These are phyloP conservation scores for Aciculosporium take DNA, from an alignment of 2,329 filamentous ascomycete species.

Conservation along the genomic window DNA sequence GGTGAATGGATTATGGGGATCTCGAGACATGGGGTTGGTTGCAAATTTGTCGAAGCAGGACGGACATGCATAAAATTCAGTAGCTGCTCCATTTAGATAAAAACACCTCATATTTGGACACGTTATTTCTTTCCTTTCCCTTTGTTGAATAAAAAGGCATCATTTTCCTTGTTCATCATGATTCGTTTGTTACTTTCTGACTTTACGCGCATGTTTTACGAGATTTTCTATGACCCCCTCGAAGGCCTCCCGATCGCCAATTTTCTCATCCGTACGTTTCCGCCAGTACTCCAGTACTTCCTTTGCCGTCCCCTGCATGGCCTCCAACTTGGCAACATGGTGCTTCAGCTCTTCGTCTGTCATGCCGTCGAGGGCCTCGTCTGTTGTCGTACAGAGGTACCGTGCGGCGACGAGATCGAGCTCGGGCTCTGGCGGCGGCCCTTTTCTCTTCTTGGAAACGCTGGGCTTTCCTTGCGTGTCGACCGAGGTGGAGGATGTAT, in stretches of 20 bases:
- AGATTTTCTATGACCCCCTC: slow-evolving; percentile 95
- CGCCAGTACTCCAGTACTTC: slow-evolving; percentile 80
- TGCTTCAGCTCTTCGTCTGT: slow-evolving; percentile 59
- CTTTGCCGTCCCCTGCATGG: slow-evolving; percentile 55
- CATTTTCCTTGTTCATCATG: too few relatives aligned
- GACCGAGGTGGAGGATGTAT: slow-evolving; percentile 43
- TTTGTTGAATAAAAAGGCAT: not conserved
- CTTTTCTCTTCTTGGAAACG: slow-evolving; percentile 32
- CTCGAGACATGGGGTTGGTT: not conserved
- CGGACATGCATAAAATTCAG: slow-evolving; percentile 8
- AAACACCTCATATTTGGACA: slow-evolving; percentile 10
- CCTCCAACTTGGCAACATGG: slow-evolving; percentile 57
- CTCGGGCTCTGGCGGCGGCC: slow-evolving; percentile 54
- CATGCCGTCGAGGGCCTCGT: slow-evolving; percentile 67
- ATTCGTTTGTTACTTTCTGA: slow-evolving; percentile 62
- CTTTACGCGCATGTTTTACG: slow-evolving; percentile 78
- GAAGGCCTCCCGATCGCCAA: slow-evolving; percentile 84
- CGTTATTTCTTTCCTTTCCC: not conserved
- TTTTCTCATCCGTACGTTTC: slow-evolving; percentile 68
- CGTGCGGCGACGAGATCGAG: slow-evolving; percentile 67
- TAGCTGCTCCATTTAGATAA: slow-evolving; percentile 9
- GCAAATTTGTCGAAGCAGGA: slow-evolving; percentile 2
- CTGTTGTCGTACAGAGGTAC: slow-evolving; percentile 69
- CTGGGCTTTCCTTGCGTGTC: slow-evolving; percentile 43
- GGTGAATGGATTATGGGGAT: not conserved